Evolutionary conservation across 768 basidiomycete genomes (phyloP), one percentile per base, ranked within the genome.

Genomic region (Pleurotus djamor): DNA sequence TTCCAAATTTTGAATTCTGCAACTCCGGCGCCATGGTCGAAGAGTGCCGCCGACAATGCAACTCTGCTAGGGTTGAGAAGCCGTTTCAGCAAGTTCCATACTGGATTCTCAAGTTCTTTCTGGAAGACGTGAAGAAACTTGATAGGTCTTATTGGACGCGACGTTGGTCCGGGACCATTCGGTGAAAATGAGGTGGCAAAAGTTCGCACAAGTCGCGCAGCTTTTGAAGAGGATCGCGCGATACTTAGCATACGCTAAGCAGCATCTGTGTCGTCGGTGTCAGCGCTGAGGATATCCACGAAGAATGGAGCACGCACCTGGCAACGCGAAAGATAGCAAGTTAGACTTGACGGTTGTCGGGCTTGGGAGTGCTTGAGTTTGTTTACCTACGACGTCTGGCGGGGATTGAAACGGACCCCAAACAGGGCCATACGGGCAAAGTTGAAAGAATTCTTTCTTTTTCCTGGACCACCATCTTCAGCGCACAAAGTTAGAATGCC

Each of bases 401-500:
- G 7, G 49, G 16, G 49, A 28, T 50, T 12, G 16, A 45, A 56
- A 13, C 44, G 37, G n/a, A 9, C 17, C 17, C 41, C 54, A 56
- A 56, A 56, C 44, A 56, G 54, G 16, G 41, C 36, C 54, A 56
- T 38, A 56, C 41, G 21, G 68, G 9, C 65, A 62, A 70, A 69
- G 59, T 56, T 59, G 59, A 47, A 64, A 67, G 63, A 64, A 54
- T 36, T 35, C 36, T 59, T 21, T 55, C 56, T 33, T 52, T 47
- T 49, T 65, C 58, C 62, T 54, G 50, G 69, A 71, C 67, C 54
- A 44, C 41, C 54, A 71, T 68, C 60, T 48, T 47, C 56, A 63
- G 63, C 65, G 59, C 41, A 51, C 64, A 37, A 47, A 12, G 51
- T 59, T 34, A 63, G 58, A 44, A 87, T 90, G 89, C 87, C 88